Evolutionary conservation across 257 asterid genomes (phyloP), one percentile per base, ranked within the genome.

Genomic region (Catharanthus roseus): DNA sequence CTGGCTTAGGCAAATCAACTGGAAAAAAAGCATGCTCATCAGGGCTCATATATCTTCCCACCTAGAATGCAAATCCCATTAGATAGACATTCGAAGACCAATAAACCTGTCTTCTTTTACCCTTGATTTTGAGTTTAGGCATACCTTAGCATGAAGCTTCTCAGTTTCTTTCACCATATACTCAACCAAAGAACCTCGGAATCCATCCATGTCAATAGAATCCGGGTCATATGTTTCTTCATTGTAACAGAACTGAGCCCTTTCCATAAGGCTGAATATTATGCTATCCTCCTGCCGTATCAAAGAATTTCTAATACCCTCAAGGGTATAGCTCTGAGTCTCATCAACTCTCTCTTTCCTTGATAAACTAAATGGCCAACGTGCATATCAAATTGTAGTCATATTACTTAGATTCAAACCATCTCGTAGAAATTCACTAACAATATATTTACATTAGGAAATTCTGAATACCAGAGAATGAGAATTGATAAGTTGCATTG

Each of bases 21-120:
- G 95, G 95, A 80, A 91, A 91, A 84, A 91, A 95, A 63, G 99
- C 92, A 75, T 89, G 97, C 87, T 95, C 99, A 23, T 91, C 99
- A 0, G 99, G 99, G 75, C 92, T 84, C 75, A 77, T 84, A 77
- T 88, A 95, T 79, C 99, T 81, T 77, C 99, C 99, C 79, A 88
- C 92, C 99, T 93, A 64, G 47, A 67, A 61, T 49, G 39, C 63
- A 50, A 68, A 24, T 7, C 18, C 45, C n/a, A 45, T 53, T 62
- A 74, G 75, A 69, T 28, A 50, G 26, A 29, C 18, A 49, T 72
- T 8, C 10, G 49, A 65, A 68, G 24, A 62, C 47, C 23, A 68
- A 24, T 24, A 58, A 50, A 55, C 36, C 23, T 26, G 60, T 39
- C 18, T 51, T 64, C 23, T 21, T 63, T n/a, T n/a, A 26, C 62